A percentile compares a stretch with the other conserved stretches of the same genome.
Evolutionary conservation across 2,329 filamentous ascomycete genomes (phyloP).

Genomic region (Fusarium sacchari): DNA sequence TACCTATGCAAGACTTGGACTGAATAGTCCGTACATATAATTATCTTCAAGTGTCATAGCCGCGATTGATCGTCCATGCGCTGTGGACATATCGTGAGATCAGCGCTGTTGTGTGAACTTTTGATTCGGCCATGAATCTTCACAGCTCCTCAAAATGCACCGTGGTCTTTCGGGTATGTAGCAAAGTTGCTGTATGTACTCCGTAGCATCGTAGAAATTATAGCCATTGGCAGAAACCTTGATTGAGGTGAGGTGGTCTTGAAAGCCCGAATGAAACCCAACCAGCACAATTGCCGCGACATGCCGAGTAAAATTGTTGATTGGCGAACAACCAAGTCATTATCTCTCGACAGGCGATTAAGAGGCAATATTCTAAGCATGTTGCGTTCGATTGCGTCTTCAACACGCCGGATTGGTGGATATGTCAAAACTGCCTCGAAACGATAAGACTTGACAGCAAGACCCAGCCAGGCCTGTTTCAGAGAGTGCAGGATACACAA

Average conservation of each 20-base stretch:
- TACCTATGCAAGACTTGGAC: not conserved
- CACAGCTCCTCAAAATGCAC: slow-evolving; percentile 1
- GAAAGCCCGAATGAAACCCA: slow-evolving; percentile 28
- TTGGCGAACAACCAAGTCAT: slow-evolving; percentile 14
- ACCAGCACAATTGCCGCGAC: slow-evolving; percentile 20
- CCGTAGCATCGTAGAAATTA: not conserved
- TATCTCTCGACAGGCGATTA: slow-evolving; percentile 13
- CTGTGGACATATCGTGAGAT: slow-evolving; percentile 20
- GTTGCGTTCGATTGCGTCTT: slow-evolving; percentile 30
- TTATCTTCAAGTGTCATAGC: not conserved
- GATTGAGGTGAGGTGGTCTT: slow-evolving; percentile 22
- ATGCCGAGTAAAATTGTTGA: slow-evolving; percentile 17
- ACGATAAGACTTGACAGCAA: not conserved
- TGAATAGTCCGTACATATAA: not conserved
- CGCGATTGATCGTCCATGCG: slow-evolving; percentile 10
- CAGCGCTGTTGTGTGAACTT: slow-evolving; percentile 26
- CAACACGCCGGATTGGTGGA: slow-evolving; percentile 3
- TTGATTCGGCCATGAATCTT: slow-evolving; percentile 1
- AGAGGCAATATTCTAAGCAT: slow-evolving; percentile 15
- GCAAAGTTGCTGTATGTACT: not conserved
- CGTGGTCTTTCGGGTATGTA: not conserved
- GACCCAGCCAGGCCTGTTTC: slow-evolving; percentile 3
- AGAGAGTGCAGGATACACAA: not conserved
- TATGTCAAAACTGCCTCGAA: slow-evolving; percentile 7
- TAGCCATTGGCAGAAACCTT: slow-evolving; percentile 14